Percentiles rank a stretch among this genome's conserved stretches.
Conservation (phyloP, 2,329 filamentous ascomycete genomes). For the Pseudocercospora ulei region DNA sequence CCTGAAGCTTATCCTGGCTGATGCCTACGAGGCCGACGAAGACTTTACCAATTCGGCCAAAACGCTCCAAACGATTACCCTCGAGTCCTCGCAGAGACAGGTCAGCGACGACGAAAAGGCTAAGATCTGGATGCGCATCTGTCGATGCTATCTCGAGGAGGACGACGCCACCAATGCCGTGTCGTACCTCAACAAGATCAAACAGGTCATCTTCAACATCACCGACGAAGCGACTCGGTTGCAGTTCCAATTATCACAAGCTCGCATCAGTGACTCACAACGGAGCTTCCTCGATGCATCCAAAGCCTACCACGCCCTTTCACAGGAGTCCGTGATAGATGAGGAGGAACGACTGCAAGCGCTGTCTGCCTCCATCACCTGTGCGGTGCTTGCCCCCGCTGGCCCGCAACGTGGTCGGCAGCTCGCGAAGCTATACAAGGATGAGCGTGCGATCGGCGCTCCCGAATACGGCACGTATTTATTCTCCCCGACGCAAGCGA, state of each 20-base stretch:
- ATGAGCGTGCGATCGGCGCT: constrained; percentile 67
- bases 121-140: constrained; percentile 82
- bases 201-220: constrained; percentile 77
- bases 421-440: constrained; percentile 80
- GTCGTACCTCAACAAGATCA: constrained; percentile 84
- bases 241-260: constrained; percentile 83
- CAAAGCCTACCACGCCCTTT: constrained; percentile 79
- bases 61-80: constrained; percentile 68
- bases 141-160: constrained; percentile 85
- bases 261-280: constrained; percentile 84
- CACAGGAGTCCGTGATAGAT: constrained; percentile 64
- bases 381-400: constrained; percentile 82
- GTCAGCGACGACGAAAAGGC: constrained; percentile 75
- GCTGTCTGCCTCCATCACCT: constrained; percentile 77
- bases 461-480: constrained; percentile 54
- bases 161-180: constrained; percentile 82
- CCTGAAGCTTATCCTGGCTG: constrained; percentile 70
- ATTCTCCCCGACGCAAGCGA: too few relatives aligned
- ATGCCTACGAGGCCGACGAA: constrained; percentile 71
- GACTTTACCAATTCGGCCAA: constrained; percentile 72
- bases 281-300: constrained; percentile 81
- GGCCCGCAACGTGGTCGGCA: constrained; percentile 73
- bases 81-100: constrained; percentile 79
- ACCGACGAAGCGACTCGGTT: constrained; percentile 63
- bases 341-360: constrained; percentile 79